phyloP scores from a whole-genome alignment of 805 yeast genomes.

The Millerago galiae region DNA sequence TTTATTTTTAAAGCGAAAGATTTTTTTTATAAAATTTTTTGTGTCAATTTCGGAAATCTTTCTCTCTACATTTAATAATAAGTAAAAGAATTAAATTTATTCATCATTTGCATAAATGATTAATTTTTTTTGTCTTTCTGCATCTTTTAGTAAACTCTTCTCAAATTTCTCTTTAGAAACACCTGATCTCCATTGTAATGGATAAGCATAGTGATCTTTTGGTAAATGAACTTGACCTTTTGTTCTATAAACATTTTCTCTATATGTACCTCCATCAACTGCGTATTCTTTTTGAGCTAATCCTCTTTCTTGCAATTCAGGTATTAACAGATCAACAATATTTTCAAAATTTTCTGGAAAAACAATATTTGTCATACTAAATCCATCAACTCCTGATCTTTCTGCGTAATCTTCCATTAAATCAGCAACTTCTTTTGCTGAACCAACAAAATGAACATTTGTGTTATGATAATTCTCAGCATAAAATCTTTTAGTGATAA shows the following conservation, averaged over 20 bases:
- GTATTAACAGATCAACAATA: constrained; percentile 31
- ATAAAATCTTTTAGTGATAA: constrained; percentile 12
- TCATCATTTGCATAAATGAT: constrained; percentile 2
- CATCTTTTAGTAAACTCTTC: constrained; percentile 11
- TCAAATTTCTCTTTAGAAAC: constrained; percentile 10
- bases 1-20: neutral
- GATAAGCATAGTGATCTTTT: constrained; percentile 12
- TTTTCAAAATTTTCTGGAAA: constrained; percentile 35
- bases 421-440: constrained; percentile 34
- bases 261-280: constrained; percentile 24
- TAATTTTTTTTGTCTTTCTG: constrained; percentile 3
- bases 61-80: too few species aligned
- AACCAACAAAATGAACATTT: constrained; percentile 24
- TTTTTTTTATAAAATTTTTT: neutral
- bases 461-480: constrained; percentile 26
- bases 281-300: constrained; percentile 23
- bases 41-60: neutral
- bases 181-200: constrained; percentile 7
- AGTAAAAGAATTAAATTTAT: too few species aligned
- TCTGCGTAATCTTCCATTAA: constrained; percentile 36
- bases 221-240: constrained; percentile 15
- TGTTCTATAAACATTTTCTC: constrained; percentile 29
- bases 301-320: constrained; percentile 31
- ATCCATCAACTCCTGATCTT: constrained; percentile 36
- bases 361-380: constrained; percentile 35